Evolutionary conservation across 2,329 filamentous ascomycete species (phyloP).

Genomic region (Pseudogymnoascus verrucosus): DNA sequence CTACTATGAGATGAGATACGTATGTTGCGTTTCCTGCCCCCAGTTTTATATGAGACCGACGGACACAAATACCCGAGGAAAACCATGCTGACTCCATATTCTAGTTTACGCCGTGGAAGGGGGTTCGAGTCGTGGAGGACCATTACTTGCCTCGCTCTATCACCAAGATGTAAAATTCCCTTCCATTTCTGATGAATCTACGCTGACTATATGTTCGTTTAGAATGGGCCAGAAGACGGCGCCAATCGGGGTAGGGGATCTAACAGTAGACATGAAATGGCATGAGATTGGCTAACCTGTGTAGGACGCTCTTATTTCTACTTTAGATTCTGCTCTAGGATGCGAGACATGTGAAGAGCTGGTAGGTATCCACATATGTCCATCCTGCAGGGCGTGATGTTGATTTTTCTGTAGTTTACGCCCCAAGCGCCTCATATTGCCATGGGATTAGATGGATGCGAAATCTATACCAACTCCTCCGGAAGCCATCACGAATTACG

Average conservation of each 20-base stretch:
- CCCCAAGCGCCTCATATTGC: conserved; percentile 43
- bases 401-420: conserved; percentile 36
- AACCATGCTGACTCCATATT: conserved; percentile 26
- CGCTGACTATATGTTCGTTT: not conserved
- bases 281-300: not conserved
- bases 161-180: conserved; percentile 38
- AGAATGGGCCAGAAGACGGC: conserved; percentile 36
- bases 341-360: conserved; percentile 62
- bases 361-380: not conserved
- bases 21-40: not conserved
- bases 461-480: conserved; percentile 63
- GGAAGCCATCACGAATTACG: conserved; percentile 61
- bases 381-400: not conserved
- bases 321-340: conserved; percentile 55
- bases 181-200: not conserved
- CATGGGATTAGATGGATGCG: conserved; percentile 61
- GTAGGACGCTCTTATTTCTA: conserved; percentile 32
- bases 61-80: not conserved
- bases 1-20: conserved; percentile 42
- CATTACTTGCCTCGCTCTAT: conserved; percentile 56
- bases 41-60: not conserved
- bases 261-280: not conserved
- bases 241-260: conserved; percentile 40
- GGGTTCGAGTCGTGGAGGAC: conserved; percentile 50
- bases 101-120: conserved; percentile 56